Evolutionary conservation across 2,329 filamentous ascomycete genomes (phyloP).

Genomic region (Colletotrichum caudatum): DNA sequence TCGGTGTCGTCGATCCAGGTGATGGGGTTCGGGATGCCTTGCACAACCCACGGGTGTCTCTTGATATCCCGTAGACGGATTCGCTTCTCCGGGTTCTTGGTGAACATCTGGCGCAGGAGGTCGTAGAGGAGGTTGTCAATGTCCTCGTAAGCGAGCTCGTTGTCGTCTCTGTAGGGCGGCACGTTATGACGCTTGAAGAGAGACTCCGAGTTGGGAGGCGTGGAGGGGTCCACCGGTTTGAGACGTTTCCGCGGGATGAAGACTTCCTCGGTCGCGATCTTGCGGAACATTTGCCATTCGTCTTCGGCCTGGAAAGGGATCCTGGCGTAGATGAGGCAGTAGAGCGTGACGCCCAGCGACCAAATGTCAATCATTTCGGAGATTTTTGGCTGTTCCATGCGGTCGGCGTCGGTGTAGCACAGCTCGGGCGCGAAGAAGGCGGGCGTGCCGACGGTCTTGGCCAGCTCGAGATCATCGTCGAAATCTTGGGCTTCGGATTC

Average conservation of each 20-base stretch:
- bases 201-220: conserved; percentile 66
- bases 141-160: conserved; percentile 86
- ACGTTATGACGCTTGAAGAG: conserved; percentile 69
- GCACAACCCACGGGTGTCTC: conserved; percentile 89
- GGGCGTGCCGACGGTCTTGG: conserved; percentile 96
- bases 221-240: conserved; percentile 76
- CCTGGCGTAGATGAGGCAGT: conserved; percentile 93
- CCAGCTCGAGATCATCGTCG: conserved; percentile 94
- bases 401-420: conserved; percentile 85
- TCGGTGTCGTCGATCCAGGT: conserved; percentile 96
- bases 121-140: conserved; percentile 85
- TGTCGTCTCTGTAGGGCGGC: conserved; percentile 79
- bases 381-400: conserved; percentile 75
- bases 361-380: conserved; percentile 97
- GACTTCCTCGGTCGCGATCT: conserved; percentile 92
- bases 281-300: conserved; percentile 90
- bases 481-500: conserved; percentile 88
- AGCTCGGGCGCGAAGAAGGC: conserved; percentile 98
- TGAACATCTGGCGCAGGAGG: conserved; percentile 81
- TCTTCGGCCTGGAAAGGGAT: conserved; percentile 94
- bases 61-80: conserved; percentile 95
- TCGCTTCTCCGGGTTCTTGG: conserved; percentile 88
- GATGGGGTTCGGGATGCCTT: conserved; percentile 78
- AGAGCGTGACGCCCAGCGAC: conserved; percentile 95
- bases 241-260: conserved; percentile 87